These are phyloP conservation scores for Filobasidium wieringae DNA, from an alignment of 768 basidiomycete genomes.

Conservation along the genomic window DNA sequence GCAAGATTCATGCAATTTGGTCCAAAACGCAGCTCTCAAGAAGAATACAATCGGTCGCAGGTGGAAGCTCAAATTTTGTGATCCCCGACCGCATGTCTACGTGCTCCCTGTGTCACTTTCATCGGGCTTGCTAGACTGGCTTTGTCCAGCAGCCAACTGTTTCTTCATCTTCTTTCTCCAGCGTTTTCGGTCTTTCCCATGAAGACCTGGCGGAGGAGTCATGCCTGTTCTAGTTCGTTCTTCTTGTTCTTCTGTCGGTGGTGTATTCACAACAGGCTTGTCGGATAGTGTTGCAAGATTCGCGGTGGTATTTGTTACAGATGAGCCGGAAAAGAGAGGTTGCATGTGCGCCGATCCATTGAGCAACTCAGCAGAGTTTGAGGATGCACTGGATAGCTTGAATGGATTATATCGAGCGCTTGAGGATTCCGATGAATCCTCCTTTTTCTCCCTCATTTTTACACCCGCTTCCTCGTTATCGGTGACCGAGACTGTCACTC, in stretches of 20 bases:
- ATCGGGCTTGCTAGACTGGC: no score
- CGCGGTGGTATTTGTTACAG: background rate
- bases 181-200: background rate
- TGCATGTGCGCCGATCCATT: background rate
- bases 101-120: no score
- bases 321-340: background rate
- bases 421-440: background rate
- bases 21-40: no score
- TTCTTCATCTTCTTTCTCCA: background rate
- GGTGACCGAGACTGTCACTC: background rate
- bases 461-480: no score
- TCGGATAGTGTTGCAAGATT: no score
- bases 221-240: background rate
- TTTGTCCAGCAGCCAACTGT: no score
- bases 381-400: background rate
- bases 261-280: no score
- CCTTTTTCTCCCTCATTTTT: background rate
- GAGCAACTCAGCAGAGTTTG: background rate
- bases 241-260: background rate
- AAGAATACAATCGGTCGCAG: no score
- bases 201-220: background rate
- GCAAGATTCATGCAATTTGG: no score
- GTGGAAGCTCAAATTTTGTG: no score
- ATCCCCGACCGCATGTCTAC: no score
- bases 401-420: background rate